Base-by-base conservation (phyloP, 1,284 basidiomycete genomes). In the Laetiporus sulphureus region DNA sequence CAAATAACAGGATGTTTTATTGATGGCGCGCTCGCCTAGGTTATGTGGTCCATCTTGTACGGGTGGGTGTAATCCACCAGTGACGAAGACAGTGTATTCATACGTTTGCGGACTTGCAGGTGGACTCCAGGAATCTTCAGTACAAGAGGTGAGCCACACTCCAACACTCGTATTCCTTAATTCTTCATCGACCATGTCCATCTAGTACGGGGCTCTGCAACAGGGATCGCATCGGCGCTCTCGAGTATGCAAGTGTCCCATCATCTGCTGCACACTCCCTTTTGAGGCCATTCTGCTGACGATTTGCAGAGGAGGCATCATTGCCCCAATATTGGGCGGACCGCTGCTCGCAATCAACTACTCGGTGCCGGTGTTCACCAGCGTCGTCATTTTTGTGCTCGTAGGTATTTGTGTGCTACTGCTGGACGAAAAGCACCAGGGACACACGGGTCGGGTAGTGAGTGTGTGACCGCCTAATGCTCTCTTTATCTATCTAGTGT, bases 51-150 rank as follows among this genome's bases (percentile, higher is more conserved):
- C 8, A 83, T 94, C 6, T 58, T 94, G 41, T 94, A 92, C 62
- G 81, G 86, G 75, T 80, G 41, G 49, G 64, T 57, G 3, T 5
- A 8, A 38, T 32, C n/a, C n/a, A n/a, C n/a, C n/a, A n/a, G n/a
- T n/a, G n/a, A n/a, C n/a, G n/a, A n/a, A n/a, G n/a, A n/a, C n/a
- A n/a, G n/a, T n/a, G n/a, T n/a, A n/a, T n/a, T n/a, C n/a, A n/a
- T n/a, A n/a, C n/a, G n/a, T n/a, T n/a, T n/a, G n/a, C n/a, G 32
- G 18, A 33, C n/a, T n/a, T n/a, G n/a, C 42, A 81, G 79, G 5
- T 92, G 91, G 89, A 93, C 91, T 0, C 91, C 90, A 1, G 89
- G 92, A 62, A 90, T 92, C 12, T 93, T 93, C 57, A 80, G 75
- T 2, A 91, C 90, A 2, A 78, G 79, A 65, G 75, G 81, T 80